Conservation (phyloP, 1,139 yeast genomes). For the Yamadazyma sp. region DNA sequence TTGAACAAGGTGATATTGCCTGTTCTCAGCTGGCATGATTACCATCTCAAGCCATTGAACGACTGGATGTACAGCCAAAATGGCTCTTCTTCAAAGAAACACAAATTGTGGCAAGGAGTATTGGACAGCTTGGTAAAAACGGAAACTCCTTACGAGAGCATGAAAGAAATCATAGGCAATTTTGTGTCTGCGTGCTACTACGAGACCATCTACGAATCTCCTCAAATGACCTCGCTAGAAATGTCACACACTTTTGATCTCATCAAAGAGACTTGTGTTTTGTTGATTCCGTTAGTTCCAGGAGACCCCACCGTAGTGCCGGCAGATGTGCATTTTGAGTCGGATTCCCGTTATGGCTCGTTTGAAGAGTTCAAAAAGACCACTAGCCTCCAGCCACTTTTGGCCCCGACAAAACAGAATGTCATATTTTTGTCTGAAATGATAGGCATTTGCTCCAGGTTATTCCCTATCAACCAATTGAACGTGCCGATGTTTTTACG, state of each 20-base stretch:
- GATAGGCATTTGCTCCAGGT: constrained; percentile 39
- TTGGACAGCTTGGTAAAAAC: constrained; percentile 20
- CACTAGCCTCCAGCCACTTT: constrained; percentile 14
- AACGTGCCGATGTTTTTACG: constrained; percentile 36
- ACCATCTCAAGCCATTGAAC: constrained; percentile 26
- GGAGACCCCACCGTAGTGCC: constrained; percentile 1
- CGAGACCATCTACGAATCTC: constrained; percentile 18
- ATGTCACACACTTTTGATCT: constrained; percentile 30
- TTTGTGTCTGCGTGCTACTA: constrained; percentile 30
- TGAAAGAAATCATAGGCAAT: constrained; percentile 17
- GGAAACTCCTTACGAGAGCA: constrained; percentile 15
- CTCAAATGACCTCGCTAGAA: constrained; percentile 26
- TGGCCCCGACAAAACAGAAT: constrained; percentile 23
- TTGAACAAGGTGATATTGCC: constrained; percentile 33
- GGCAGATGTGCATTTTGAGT: constrained; percentile 8
- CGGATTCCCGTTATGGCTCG: constrained; percentile 4
- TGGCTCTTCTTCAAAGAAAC: constrained; percentile 15
- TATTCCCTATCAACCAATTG: constrained; percentile 43
- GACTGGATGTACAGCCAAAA: constrained; percentile 26
- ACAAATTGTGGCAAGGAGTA: constrained; percentile 25
- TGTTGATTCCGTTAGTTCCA: constrained; percentile 15
- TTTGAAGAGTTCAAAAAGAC: constrained; percentile 10
- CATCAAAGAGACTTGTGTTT: constrained; percentile 25
- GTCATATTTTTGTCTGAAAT: constrained; percentile 24
- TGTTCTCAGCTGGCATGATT: constrained; percentile 18